These are phyloP conservation scores for Casaregolazyma suthepensis DNA, from an alignment of 1,139 yeast genomes.

Conservation along the genomic window DNA sequence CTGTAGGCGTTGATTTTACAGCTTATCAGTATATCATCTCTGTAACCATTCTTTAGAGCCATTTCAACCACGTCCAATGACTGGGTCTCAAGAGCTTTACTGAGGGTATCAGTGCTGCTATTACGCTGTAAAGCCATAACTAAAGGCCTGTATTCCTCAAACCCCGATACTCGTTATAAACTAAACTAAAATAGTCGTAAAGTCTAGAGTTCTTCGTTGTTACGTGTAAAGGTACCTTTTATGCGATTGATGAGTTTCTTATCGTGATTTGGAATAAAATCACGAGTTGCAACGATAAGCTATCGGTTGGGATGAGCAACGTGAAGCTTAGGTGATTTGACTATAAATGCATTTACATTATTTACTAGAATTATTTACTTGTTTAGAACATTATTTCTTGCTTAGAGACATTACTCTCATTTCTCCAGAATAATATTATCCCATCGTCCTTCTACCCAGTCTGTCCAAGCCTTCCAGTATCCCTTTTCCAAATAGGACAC, in stretches of 20 bases:
- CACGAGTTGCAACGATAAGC: neutral
- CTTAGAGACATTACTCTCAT: neutral
- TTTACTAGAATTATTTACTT: neutral
- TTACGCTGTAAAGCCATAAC: slow-evolving; percentile 6
- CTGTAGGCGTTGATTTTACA: slow-evolving; percentile 17
- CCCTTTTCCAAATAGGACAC: slow-evolving; percentile 29
- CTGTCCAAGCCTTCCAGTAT: slow-evolving; percentile 26
- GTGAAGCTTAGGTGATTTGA: too few species aligned
- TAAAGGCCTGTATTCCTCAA: neutral
- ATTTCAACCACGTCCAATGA: neutral
- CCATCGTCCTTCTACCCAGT: slow-evolving; percentile 22
- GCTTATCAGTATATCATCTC: slow-evolving; percentile 17
- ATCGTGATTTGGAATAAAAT: neutral
- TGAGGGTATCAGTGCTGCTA: slow-evolving; percentile 11
- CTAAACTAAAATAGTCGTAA: neutral
- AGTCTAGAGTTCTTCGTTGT: neutral
- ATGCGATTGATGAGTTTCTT: neutral
- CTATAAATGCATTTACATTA: neutral
- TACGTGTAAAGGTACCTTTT: neutral
- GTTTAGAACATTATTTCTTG: too few species aligned
- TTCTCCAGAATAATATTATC: neutral
- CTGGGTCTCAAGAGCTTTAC: slow-evolving; percentile 4
- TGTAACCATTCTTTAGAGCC: slow-evolving; percentile 1
- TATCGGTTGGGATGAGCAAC: neutral
- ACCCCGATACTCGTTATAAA: neutral